Evolutionary conservation across 441 rosid species (phyloP).

Genomic region (Aquilaria agallochum): DNA sequence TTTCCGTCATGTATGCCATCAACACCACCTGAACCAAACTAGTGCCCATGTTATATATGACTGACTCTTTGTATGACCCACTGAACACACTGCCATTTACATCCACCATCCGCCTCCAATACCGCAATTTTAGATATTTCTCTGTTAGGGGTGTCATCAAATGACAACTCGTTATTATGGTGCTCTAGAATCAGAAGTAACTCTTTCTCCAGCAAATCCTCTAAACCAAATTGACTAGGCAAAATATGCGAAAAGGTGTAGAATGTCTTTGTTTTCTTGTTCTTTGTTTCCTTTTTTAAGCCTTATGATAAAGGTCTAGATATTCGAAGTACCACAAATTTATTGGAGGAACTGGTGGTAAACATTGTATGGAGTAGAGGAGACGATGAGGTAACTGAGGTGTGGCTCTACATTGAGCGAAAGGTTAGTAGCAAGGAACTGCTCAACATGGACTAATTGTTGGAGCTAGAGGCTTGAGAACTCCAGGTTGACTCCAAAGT

Average conservation of each 20-base stretch:
- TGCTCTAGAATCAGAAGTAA: too few species aligned
- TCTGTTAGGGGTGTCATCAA: too few species aligned
- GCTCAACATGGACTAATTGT: constrained; percentile 63
- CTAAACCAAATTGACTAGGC: constrained; percentile 20
- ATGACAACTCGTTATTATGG: too few species aligned
- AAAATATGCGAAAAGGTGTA: constrained; percentile 21
- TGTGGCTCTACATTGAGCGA: constrained; percentile 10
- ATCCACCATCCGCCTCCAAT: constrained; percentile 61
- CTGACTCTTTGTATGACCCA: constrained; percentile 87
- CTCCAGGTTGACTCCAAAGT: constrained; percentile 77
- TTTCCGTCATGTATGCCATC: constrained; percentile 59
- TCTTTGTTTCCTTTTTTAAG: too few species aligned
- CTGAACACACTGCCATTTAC: constrained; percentile 63
- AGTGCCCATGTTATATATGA: constrained; percentile 81
- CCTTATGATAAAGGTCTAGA: too few species aligned
- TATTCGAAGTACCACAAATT: constrained; percentile 40
- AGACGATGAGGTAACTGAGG: constrained; percentile 54
- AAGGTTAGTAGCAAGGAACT: constrained; percentile 49
- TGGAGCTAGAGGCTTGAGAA: constrained; percentile 75
- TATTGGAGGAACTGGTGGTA: constrained; percentile 96
- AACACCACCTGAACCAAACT: constrained; percentile 89
- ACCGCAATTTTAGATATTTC: constrained; percentile 5
- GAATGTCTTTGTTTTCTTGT: constrained; percentile 9
- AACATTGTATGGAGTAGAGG: constrained; percentile 94
- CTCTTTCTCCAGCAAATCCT: constrained; percentile 10